Base-by-base conservation (phyloP, 352 stramenopile genomes). In the Thalassiosira mediterranea region DNA sequence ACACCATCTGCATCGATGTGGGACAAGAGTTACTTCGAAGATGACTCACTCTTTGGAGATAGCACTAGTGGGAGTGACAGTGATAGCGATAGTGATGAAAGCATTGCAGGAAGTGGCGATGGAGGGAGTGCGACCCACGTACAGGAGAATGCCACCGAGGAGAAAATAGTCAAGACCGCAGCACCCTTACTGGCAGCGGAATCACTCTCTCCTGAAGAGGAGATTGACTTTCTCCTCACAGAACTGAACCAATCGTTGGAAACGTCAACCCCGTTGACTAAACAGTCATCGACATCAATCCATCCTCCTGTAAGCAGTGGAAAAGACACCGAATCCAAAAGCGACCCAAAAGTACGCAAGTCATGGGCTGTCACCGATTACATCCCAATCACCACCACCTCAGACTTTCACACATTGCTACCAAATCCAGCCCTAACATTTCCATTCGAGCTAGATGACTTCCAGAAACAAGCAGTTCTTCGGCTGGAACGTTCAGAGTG, bases 401-500 rank as follows among this genome's bases (percentile, higher is more conserved):
- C 78, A 19, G 76, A 92, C 48, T 90, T 91, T 68, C 47, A 90
- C 54, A 64, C 79, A 8, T 75, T 79, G 4, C 72, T 90, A 26
- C 84, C 85, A 0, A 88, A 91, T 60, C 86, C 89, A 7, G 88
- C 88, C 8, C 60, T 94, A 7, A 74, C 75, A 21, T 96, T 88
- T 71, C 88, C 90, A 10, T 96, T 96, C 59, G 84, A 91, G 70
- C 89, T 99, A 19, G 96, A 99, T 84, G 89, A 91, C 58, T 99
- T 99, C 83, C 97, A 99, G 81, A 98, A 98, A 79, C 94, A 98
- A 81, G 97, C 96, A 40, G 89, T 99, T 25, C 81, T 97, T 52
- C 94, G 97, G 72, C 79, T 99, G 11, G 96, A 99, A 72, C 66
- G 74, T 31, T 73, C 54, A 13, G 66, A 86, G 34, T 87, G 77